Percentiles rank a stretch among this genome's conserved stretches.
These are phyloP conservation scores for Entophlyctis helioformis DNA, from an alignment of 192 early-diverging fungal species.

Conservation along the genomic window DNA sequence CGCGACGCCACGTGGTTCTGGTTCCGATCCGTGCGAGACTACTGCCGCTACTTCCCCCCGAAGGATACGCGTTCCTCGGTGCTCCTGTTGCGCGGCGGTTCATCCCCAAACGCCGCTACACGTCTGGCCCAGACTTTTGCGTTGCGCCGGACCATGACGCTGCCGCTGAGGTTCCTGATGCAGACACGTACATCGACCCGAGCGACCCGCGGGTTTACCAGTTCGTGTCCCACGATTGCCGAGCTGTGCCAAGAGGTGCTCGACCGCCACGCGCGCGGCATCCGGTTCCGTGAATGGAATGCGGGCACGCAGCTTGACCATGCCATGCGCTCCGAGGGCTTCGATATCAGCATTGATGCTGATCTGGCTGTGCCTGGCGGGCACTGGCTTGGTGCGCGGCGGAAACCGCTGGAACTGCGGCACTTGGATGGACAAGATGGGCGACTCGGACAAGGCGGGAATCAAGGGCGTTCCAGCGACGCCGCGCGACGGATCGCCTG, in stretches of 20 bases:
- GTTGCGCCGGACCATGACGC: constrained; percentile 10
- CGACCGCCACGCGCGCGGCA: constrained; percentile 78
- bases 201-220: constrained; percentile 54
- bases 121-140: constrained; percentile 18
- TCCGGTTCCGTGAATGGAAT: constrained; percentile 91
- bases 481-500: constrained; percentile 79
- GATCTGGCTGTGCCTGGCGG: constrained; percentile 39
- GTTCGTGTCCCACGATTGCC: constrained; percentile 55
- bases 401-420: constrained; percentile 92
- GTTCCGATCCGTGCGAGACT: constrained; percentile 79
- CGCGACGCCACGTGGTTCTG: constrained; percentile 96
- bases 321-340: constrained; percentile 86
- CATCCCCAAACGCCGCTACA: constrained; percentile 42
- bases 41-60: constrained; percentile 56
- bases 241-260: constrained; percentile 88
- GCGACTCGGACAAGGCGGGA: constrained; percentile 84
- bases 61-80: constrained; percentile 66
- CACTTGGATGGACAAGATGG: constrained; percentile 98
- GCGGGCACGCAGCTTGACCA: constrained; percentile 78
- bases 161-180: constrained; percentile 6
- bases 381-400: constrained; percentile 70
- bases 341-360: constrained; percentile 66
- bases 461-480: constrained; percentile 85
- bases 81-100: constrained; percentile 69
- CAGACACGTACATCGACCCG: constrained; percentile 26